phyloP scores from a whole-genome alignment of 2,329 filamentous ascomycete genomes.

The Ophiostoma sp. region DNA sequence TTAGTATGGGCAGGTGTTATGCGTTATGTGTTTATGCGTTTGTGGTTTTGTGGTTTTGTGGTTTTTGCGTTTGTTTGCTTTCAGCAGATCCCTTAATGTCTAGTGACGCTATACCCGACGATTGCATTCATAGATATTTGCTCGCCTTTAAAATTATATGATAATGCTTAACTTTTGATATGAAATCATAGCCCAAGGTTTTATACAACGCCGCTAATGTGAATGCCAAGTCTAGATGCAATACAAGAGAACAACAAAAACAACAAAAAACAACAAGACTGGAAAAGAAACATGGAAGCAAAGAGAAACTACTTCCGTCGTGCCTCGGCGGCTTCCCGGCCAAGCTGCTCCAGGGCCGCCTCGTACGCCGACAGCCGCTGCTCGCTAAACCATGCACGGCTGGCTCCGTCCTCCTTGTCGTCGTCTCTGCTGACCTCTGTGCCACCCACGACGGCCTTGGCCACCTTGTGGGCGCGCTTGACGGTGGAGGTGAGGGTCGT shows the following conservation, averaged over 20 bases:
- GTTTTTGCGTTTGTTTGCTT: too few species aligned
- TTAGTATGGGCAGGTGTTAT: too few species aligned
- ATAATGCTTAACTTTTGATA: background rate
- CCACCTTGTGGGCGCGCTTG: constrained; percentile 41
- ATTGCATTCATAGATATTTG: too few species aligned
- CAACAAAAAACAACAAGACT: background rate
- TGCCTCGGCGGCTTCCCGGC: constrained; percentile 50
- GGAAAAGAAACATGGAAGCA: background rate
- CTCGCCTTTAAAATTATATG: too few species aligned
- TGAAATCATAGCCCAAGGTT: background rate
- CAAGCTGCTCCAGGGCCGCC: constrained; percentile 55
- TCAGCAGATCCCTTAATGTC: too few species aligned
- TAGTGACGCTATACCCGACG: too few species aligned
- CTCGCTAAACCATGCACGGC: constrained; percentile 37
- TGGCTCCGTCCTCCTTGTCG: constrained; percentile 34
- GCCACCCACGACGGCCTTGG: constrained; percentile 40
- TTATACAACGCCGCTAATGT: background rate
- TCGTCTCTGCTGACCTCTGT: background rate
- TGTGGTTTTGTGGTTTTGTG: too few species aligned
- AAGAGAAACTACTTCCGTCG: constrained; percentile 23
- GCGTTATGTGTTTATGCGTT: too few species aligned
- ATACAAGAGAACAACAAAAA: background rate
- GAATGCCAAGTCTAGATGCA: background rate
- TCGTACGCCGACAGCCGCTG: constrained; percentile 46
- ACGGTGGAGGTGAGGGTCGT: constrained; percentile 31